phyloP scores from a whole-genome alignment of 805 yeast genomes.

The Yamadazyma paraphyllophila region DNA sequence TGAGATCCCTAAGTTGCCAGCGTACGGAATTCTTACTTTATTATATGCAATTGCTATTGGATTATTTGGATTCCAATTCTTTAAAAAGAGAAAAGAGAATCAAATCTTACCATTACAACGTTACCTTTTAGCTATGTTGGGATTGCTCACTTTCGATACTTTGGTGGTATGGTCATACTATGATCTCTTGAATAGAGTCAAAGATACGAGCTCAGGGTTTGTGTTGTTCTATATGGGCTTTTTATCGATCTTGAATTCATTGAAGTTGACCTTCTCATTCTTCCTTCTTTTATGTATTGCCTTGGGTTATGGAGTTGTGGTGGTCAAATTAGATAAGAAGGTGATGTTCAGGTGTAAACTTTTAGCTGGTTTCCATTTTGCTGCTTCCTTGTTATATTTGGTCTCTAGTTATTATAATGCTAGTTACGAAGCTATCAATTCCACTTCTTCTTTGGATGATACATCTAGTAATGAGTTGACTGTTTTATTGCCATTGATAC shows the following conservation, averaged over 20 bases:
- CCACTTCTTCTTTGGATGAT: conserved; percentile 41
- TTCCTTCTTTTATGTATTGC: conserved; percentile 82
- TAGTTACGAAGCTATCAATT: conserved; percentile 21
- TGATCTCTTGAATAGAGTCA: conserved; percentile 68
- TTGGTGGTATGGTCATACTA: conserved; percentile 89
- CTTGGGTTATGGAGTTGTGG: conserved; percentile 92
- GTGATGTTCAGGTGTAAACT: conserved; percentile 60
- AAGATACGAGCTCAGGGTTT: conserved; percentile 52
- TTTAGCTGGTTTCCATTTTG: conserved; percentile 40
- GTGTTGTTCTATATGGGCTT: conserved; percentile 69
- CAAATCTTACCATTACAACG: conserved; percentile 88
- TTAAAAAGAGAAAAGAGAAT: conserved; percentile 67
- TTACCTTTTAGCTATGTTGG: conserved; percentile 82
- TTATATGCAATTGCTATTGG: conserved; percentile 78
- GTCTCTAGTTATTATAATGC: conserved; percentile 32
- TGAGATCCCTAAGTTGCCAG: conserved; percentile 86
- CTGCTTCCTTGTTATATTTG: conserved; percentile 34
- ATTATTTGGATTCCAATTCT: conserved; percentile 82
- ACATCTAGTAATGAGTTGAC: conserved; percentile 46
- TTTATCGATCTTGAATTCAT: conserved; percentile 74
- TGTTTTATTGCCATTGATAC: conserved; percentile 62
- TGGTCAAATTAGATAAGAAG: conserved; percentile 74
- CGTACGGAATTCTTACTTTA: conserved; percentile 82
- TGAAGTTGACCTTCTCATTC: conserved; percentile 82
- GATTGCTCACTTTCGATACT: conserved; percentile 79